A percentile compares a stretch with the other conserved stretches of the same genome.
These are phyloP conservation scores for Ocimum tenuiflorum DNA, from an alignment of 257 asterid genomes.

Conservation along the genomic window DNA sequence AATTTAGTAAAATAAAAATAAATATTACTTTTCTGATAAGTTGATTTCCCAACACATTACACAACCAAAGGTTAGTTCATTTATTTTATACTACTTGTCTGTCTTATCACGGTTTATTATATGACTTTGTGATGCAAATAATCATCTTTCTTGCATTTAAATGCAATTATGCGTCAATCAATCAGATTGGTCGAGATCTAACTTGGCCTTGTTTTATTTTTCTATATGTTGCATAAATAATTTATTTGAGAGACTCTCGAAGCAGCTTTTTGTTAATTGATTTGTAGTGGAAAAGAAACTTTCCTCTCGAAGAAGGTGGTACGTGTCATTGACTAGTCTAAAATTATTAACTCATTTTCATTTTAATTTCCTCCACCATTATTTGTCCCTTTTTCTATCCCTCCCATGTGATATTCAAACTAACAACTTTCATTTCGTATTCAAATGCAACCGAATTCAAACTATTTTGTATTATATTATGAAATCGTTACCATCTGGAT, in stretches of 20 bases:
- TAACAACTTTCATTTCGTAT: no score
- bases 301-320: neutral
- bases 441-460: constrained; percentile 10
- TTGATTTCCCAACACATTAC: neutral
- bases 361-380: neutral
- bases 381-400: neutral
- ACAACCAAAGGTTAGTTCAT: neutral
- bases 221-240: no score
- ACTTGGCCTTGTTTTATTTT: no score
- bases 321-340: neutral
- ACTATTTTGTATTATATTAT: constrained; percentile 3
- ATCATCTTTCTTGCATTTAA: no score
- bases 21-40: no score
- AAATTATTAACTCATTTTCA: neutral
- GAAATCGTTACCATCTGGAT: no score
- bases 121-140: neutral
- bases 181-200: no score
- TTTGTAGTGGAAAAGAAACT: neutral
- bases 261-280: neutral
- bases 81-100: no score
- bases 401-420: no score
- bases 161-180: no score
- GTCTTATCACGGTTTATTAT: neutral
- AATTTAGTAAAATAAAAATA: no score
- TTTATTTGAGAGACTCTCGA: no score